Conservation (phyloP, 2,329 filamentous ascomycete genomes). For the Aaosphaeria arxii region DNA sequence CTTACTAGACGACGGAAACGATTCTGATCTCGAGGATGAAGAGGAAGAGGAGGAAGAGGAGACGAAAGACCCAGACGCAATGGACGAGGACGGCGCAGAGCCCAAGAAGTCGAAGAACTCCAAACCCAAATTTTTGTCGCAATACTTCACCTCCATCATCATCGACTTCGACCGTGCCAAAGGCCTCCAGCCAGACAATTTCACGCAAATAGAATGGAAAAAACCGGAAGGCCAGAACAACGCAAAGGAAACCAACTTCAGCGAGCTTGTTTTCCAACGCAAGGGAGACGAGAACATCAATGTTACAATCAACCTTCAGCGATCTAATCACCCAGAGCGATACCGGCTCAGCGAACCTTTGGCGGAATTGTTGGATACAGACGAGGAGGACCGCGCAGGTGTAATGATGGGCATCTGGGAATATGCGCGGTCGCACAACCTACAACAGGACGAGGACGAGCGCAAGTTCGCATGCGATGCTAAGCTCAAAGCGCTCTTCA, state of each 20-base stretch:
- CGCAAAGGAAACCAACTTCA: slow-evolving; percentile 73
- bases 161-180: slow-evolving; percentile 57
- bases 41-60: slow-evolving; percentile 18
- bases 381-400: slow-evolving; percentile 82
- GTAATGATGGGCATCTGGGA: slow-evolving; percentile 93
- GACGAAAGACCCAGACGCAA: slow-evolving; percentile 47
- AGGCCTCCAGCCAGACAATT: slow-evolving; percentile 64
- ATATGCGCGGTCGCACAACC: slow-evolving; percentile 79
- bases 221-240: slow-evolving; percentile 65
- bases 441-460: slow-evolving; percentile 95
- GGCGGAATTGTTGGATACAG: slow-evolving; percentile 79
- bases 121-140: slow-evolving; percentile 60
- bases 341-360: slow-evolving; percentile 76
- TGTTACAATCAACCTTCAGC: slow-evolving; percentile 79
- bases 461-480: slow-evolving; percentile 89
- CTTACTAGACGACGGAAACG: slow-evolving; percentile 58
- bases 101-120: slow-evolving; percentile 17
- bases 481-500: slow-evolving; percentile 72
- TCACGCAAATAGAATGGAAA: slow-evolving; percentile 76
- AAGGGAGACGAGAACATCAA: slow-evolving; percentile 91
- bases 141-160: slow-evolving; percentile 78
- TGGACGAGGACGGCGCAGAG: slow-evolving; percentile 58
- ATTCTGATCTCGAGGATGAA: slow-evolving; percentile 29
- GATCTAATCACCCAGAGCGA: slow-evolving; percentile 82
- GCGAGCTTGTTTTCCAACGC: slow-evolving; percentile 86